A percentile compares a stretch with the other conserved stretches of the same genome.
phyloP scores from a whole-genome alignment of 805 yeast species.

The Zygotorulaspora danielsina region DNA sequence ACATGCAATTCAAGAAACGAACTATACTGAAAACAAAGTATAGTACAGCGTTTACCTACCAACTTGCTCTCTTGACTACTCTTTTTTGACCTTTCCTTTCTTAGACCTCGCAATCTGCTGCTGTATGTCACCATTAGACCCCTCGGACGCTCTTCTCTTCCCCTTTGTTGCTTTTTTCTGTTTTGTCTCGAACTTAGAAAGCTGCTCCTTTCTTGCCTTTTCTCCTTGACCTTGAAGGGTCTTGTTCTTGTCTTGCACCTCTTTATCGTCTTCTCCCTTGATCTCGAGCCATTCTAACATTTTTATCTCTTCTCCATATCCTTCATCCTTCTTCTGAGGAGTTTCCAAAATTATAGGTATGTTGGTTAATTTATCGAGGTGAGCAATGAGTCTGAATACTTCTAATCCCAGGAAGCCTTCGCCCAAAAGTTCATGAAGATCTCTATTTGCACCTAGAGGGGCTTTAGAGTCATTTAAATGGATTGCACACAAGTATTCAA shows the following conservation, averaged over 20 bases:
- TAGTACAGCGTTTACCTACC: background rate
- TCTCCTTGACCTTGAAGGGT: slow-evolving; percentile 58
- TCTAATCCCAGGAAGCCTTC: slow-evolving; percentile 86
- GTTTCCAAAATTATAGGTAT: slow-evolving; percentile 87
- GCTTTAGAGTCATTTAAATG: slow-evolving; percentile 95
- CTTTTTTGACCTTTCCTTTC: slow-evolving; percentile 9
- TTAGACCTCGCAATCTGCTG: slow-evolving; percentile 20
- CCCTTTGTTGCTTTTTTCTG: slow-evolving; percentile 31
- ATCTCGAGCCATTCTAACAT: slow-evolving; percentile 70
- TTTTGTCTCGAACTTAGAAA: slow-evolving; percentile 60
- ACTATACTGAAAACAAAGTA: background rate
- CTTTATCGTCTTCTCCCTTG: slow-evolving; percentile 45
- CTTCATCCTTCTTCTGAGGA: slow-evolving; percentile 65
- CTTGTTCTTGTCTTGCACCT: slow-evolving; percentile 45
- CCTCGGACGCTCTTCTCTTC: slow-evolving; percentile 14
- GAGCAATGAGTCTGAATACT: slow-evolving; percentile 72
- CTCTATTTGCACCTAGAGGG: slow-evolving; percentile 84
- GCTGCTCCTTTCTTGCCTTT: slow-evolving; percentile 64
- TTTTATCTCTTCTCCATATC: slow-evolving; percentile 79
- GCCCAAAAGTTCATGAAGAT: slow-evolving; percentile 86
- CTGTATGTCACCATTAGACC: slow-evolving; percentile 17
- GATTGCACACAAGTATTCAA: slow-evolving; percentile 67
- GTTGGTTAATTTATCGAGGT: slow-evolving; percentile 52
- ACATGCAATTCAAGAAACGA: no score
- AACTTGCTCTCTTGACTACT: no score